A percentile compares a stretch with the other conserved stretches of the same genome.
These are phyloP conservation scores for Phlyctochytrium arcticum DNA, from an alignment of 192 early-diverging fungal species.

Conservation along the genomic window DNA sequence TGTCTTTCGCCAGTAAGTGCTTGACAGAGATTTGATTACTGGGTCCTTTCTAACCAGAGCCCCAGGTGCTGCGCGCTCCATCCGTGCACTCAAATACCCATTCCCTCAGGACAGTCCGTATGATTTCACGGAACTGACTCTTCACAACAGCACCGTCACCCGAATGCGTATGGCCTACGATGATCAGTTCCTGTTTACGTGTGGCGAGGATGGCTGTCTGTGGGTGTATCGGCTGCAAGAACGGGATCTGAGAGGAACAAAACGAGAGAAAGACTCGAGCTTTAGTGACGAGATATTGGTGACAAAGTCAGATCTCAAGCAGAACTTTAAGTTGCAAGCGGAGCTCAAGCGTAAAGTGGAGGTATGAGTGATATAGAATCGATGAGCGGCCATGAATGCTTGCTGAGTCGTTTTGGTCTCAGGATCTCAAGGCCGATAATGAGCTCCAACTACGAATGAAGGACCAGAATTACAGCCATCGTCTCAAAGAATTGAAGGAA, in stretches of 20 bases:
- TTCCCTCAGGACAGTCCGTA: constrained; percentile 25
- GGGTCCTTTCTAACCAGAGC: background rate
- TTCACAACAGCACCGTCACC: constrained; percentile 34
- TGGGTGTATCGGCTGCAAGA: constrained; percentile 47
- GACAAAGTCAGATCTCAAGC: constrained; percentile 44
- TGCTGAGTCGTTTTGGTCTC: background rate
- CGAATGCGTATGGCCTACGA: constrained; percentile 43
- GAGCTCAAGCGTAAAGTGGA: constrained; percentile 46
- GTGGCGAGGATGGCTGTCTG: constrained; percentile 48
- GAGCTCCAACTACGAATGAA: constrained; percentile 48
- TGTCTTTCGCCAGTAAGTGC: constrained; percentile 22
- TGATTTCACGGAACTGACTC: constrained; percentile 33
- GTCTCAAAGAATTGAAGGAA: constrained; percentile 43
- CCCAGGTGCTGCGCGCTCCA: background rate
- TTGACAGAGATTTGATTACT: background rate
- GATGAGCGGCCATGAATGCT: background rate
- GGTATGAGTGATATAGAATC: background rate
- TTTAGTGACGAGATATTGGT: constrained; percentile 58
- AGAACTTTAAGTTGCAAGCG: constrained; percentile 34
- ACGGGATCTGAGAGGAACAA: constrained; percentile 34
- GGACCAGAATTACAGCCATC: constrained; percentile 43
- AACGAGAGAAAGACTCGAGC: constrained; percentile 46
- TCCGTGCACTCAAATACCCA: constrained; percentile 43
- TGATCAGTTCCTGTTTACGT: constrained; percentile 48
- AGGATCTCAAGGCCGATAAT: constrained; percentile 48